phyloP scores from a whole-genome alignment of 2,329 filamentous ascomycete genomes.

The Colletotrichum sp. region DNA sequence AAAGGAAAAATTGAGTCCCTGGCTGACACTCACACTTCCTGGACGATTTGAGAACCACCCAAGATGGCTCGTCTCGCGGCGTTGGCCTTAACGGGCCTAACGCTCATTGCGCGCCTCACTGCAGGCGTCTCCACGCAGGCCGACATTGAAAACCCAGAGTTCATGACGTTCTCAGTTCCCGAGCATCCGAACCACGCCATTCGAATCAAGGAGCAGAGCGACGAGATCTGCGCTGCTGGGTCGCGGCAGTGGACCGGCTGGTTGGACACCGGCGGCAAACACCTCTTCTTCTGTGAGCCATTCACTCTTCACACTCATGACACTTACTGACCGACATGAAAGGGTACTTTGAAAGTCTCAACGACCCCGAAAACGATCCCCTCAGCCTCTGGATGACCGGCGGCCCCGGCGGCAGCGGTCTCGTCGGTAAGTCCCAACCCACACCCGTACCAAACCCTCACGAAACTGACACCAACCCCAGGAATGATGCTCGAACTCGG shows the following conservation, averaged over 20 bases:
- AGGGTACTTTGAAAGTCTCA: conserved; percentile 33
- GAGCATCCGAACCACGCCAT: conserved; percentile 26
- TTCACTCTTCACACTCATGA: not conserved
- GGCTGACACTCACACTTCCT: not conserved
- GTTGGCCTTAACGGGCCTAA: not conserved
- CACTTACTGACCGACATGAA: not conserved
- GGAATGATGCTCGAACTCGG: conserved; percentile 22
- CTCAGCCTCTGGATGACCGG: conserved; percentile 65
- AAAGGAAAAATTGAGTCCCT: not conserved
- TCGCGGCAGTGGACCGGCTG: conserved; percentile 32
- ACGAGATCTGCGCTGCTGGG: conserved; percentile 27
- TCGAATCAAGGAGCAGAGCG: conserved; percentile 29
- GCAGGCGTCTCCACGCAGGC: not conserved
- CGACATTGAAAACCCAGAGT: not conserved
- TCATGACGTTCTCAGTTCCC: conserved; percentile 5
- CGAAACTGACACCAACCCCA: not conserved
- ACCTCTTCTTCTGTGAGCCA: conserved; percentile 24
- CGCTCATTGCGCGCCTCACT: not conserved
- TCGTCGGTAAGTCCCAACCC: conserved; percentile 41
- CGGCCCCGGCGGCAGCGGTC: conserved; percentile 60
- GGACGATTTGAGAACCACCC: not conserved
- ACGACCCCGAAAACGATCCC: conserved; percentile 30
- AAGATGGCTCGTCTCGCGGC: not conserved
- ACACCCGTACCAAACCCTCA: rapidly evolving
- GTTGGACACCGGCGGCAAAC: conserved; percentile 27